Evolutionary conservation across 1,284 basidiomycete species (phyloP).

Genomic region (Tilletia setariae): DNA sequence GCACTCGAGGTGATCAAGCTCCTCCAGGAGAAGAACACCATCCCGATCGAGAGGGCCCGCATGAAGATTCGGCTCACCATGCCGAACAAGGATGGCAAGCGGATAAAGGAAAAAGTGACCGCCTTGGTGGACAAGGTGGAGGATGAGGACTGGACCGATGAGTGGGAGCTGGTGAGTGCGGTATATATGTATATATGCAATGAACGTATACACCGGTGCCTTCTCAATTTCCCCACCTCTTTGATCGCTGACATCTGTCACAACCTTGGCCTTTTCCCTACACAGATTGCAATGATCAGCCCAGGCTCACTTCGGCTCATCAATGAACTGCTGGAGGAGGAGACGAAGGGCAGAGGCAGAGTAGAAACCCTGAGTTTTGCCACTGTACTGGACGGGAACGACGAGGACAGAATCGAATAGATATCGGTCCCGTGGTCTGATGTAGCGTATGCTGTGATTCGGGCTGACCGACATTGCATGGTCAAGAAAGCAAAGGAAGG

Average conservation of each 20-base stretch:
- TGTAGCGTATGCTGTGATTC: neutral
- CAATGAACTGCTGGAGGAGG: constrained; percentile 82
- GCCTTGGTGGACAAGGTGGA: constrained; percentile 78
- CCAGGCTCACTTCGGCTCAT: constrained; percentile 85
- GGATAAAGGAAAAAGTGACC: constrained; percentile 69
- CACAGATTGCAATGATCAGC: constrained; percentile 81
- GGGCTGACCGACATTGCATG: neutral
- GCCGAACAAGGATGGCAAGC: constrained; percentile 70
- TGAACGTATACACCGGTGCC: too few species aligned
- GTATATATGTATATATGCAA: too few species aligned
- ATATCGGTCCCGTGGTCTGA: neutral
- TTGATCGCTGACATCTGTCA: too few species aligned
- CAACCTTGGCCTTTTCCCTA: neutral
- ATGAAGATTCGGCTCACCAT: constrained; percentile 87
- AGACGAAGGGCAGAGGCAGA: constrained; percentile 72
- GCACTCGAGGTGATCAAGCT: constrained; percentile 83
- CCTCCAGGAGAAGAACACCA: constrained; percentile 67
- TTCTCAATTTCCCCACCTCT: constrained; percentile 9
- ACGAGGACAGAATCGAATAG: constrained; percentile 39
- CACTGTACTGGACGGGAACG: constrained; percentile 37
- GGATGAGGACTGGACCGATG: constrained; percentile 70
- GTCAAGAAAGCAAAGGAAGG: too few species aligned
- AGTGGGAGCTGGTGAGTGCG: constrained; percentile 79
- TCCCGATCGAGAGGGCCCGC: constrained; percentile 84
- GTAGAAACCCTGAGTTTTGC: constrained; percentile 59